Evolutionary conservation across 805 yeast species (phyloP).

Genomic region (Candida awuae): DNA sequence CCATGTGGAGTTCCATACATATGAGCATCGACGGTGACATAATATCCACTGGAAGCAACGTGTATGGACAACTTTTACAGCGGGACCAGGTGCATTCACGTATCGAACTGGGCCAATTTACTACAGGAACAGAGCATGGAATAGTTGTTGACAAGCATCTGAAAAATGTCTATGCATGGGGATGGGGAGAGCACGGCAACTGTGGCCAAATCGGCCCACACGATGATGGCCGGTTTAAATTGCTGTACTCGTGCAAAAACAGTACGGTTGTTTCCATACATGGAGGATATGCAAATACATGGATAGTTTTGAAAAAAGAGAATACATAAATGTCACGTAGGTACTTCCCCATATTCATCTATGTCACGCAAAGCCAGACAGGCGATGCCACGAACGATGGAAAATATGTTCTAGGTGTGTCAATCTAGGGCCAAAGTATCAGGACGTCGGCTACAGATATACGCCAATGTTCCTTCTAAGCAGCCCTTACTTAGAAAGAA

Average conservation of each 20-base stretch:
- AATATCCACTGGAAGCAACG: constrained; percentile 61
- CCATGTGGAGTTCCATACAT: constrained; percentile 83
- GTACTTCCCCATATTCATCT: constrained; percentile 78
- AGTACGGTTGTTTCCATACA: constrained; percentile 28
- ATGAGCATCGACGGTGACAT: constrained; percentile 25
- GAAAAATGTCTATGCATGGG: constrained; percentile 64
- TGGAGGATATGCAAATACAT: constrained; percentile 66
- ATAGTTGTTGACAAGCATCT: constrained; percentile 29
- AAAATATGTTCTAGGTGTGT: constrained; percentile 70
- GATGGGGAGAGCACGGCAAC: constrained; percentile 99
- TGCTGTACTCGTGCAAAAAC: constrained; percentile 20
- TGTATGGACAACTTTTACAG: constrained; percentile 58
- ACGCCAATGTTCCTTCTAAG: constrained; percentile 9
- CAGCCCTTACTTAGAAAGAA: constrained; percentile 5
- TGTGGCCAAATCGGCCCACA: constrained; percentile 47
- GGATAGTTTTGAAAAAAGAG: constrained; percentile 32
- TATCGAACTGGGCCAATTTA: constrained; percentile 2
- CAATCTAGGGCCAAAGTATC: constrained; percentile 59
- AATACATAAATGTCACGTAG: constrained; percentile 51
- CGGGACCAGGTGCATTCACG: not conserved
- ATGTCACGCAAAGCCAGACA: constrained; percentile 25
- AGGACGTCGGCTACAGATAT: constrained; percentile 9
- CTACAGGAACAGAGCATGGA: constrained; percentile 87
- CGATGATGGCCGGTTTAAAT: constrained; percentile 29
- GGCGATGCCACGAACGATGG: constrained; percentile 47